phyloP scores from a whole-genome alignment of 805 yeast species.

The Schizosaccharomyces cryophilus region DNA sequence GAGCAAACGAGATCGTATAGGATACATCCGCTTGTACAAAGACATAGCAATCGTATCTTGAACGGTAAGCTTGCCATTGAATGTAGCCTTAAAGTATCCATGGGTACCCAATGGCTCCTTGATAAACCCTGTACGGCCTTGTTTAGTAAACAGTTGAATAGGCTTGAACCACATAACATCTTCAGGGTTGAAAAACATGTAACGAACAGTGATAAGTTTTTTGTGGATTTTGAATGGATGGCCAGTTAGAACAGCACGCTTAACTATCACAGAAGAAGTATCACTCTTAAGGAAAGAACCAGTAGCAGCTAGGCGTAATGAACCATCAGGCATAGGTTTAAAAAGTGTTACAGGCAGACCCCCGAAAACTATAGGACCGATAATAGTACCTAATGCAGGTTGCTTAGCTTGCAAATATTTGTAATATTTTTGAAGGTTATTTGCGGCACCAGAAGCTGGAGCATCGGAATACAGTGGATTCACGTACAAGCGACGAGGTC shows the following conservation, averaged over 20 bases:
- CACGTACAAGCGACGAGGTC: constrained; percentile 66
- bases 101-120: constrained; percentile 93
- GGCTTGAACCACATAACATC: constrained; percentile 78
- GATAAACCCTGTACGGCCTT: constrained; percentile 83
- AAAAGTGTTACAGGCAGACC: constrained; percentile 48
- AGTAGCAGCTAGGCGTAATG: constrained; percentile 46
- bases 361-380: constrained; percentile 68
- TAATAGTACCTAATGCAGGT: constrained; percentile 54
- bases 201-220: constrained; percentile 70
- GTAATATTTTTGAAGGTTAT: constrained; percentile 70
- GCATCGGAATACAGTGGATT: constrained; percentile 65
- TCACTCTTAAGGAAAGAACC: constrained; percentile 79
- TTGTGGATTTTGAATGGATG: constrained; percentile 90
- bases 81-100: constrained; percentile 89
- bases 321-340: constrained; percentile 29
- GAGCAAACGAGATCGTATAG: constrained; percentile 14
- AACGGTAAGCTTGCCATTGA: constrained; percentile 69
- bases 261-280: constrained; percentile 60
- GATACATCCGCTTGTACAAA: constrained; percentile 84
- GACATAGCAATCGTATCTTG: constrained; percentile 92
- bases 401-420: constrained; percentile 61
- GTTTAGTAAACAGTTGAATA: constrained; percentile 74
- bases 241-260: constrained; percentile 76
- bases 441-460: constrained; percentile 33
- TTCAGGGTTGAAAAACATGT: constrained; percentile 85